These are phyloP conservation scores for Rosa multiflora DNA, from an alignment of 306 rosid genomes.

Conservation along the genomic window DNA sequence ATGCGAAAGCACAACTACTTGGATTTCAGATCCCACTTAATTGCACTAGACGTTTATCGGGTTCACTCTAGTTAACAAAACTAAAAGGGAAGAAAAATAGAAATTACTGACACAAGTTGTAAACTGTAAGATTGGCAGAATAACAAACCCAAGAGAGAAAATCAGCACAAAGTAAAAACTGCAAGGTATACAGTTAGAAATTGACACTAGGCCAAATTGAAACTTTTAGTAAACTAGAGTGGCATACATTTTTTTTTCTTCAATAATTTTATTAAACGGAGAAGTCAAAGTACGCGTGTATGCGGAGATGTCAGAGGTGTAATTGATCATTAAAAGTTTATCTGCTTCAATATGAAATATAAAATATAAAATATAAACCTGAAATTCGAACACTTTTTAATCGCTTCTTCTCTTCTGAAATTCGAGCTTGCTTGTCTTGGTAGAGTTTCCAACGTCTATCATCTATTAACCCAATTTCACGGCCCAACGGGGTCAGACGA, in stretches of 20 bases:
- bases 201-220: not conserved
- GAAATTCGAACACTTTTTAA: constrained; percentile 75
- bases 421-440: constrained; percentile 80
- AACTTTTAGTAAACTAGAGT: not conserved
- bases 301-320: not conserved
- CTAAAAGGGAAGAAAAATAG: not conserved
- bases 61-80: not conserved
- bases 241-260: not conserved
- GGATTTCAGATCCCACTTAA: not conserved
- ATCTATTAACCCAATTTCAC: constrained; percentile 87
- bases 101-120: not conserved
- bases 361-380: constrained; percentile 41
- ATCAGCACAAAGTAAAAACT: not conserved
- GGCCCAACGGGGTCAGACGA: constrained; percentile 92
- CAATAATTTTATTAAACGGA: not conserved
- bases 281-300: not conserved
- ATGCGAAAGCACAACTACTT: not conserved
- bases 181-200: constrained; percentile 1
- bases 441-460: constrained; percentile 92
- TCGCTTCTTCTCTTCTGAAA: constrained; percentile 86
- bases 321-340: not conserved
- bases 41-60: not conserved
- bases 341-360: not conserved
- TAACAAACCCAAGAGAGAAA: not conserved
- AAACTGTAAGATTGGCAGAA: not conserved